These are phyloP conservation scores for Schwanniomyces sp. DNA, from an alignment of 805 yeast species.

Conservation along the genomic window DNA sequence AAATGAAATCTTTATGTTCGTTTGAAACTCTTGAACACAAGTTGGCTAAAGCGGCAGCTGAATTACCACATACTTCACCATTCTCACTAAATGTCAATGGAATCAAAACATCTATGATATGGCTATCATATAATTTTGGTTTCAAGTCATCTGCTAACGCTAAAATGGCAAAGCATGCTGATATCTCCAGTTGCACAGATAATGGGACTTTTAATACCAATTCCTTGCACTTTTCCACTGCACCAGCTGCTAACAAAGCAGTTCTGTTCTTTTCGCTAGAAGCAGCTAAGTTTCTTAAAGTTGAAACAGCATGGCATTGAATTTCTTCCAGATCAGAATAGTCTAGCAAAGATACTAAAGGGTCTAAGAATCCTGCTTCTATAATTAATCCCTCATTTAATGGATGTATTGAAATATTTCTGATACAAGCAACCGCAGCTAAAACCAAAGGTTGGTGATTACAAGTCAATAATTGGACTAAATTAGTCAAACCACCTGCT, in stretches of 20 bases:
- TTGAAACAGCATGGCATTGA: constrained; percentile 97
- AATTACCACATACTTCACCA: constrained; percentile 96
- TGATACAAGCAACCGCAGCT: constrained; percentile 97
- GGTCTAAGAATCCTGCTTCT: constrained; percentile 94
- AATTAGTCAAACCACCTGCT: constrained; percentile 92
- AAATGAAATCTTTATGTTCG: constrained; percentile 72
- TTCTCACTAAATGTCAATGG: constrained; percentile 87
- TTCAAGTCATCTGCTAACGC: constrained; percentile 96
- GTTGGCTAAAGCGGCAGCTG: constrained; percentile 97
- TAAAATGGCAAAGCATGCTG: constrained; percentile 95
- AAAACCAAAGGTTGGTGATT: constrained; percentile 88
- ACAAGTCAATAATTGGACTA: constrained; percentile 86
- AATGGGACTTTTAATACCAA: constrained; percentile 84
- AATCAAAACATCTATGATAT: constrained; percentile 81
- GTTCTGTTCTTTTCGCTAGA: constrained; percentile 89
- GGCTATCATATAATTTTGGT: constrained; percentile 76
- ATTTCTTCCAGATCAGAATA: constrained; percentile 91
- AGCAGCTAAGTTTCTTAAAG: constrained; percentile 94
- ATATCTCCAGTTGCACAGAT: constrained; percentile 91
- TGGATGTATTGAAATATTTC: constrained; percentile 96
- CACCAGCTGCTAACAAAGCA: constrained; percentile 91
- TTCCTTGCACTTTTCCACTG: constrained; percentile 88
- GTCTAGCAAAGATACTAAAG: constrained; percentile 81
- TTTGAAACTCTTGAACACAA: constrained; percentile 81
- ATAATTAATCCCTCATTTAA: constrained; percentile 92